phyloP scores from a whole-genome alignment of 129 eudicot species.

The Artemisia tridentata region DNA sequence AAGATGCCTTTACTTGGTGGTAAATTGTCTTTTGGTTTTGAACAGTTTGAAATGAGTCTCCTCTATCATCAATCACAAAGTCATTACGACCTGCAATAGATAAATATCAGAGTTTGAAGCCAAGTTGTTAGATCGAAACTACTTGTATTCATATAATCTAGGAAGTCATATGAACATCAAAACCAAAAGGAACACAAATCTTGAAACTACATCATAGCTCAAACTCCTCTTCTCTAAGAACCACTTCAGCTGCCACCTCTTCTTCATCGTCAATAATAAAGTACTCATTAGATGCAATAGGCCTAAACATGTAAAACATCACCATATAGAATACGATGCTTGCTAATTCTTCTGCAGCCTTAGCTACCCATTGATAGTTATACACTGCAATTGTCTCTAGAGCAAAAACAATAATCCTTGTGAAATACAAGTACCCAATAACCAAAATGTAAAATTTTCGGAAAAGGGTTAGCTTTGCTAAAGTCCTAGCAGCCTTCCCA shows the following conservation, averaged over 20 bases:
- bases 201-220: slow-evolving; percentile 16
- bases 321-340: slow-evolving; percentile 35
- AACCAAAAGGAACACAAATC: background rate
- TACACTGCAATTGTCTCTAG: slow-evolving; percentile 27
- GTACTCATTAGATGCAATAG: slow-evolving; percentile 42
- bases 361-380: slow-evolving; percentile 37
- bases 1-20: too few species aligned
- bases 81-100: too few species aligned
- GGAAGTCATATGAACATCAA: slow-evolving; percentile 11
- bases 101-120: too few species aligned
- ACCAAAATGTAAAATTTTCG: slow-evolving; percentile 27
- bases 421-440: slow-evolving; percentile 37
- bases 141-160: background rate
- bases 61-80: too few species aligned
- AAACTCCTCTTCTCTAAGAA: slow-evolving; percentile 20
- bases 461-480: slow-evolving; percentile 34
- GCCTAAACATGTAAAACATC: slow-evolving; percentile 52
- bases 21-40: too few species aligned
- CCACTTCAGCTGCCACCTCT: slow-evolving; percentile 29
- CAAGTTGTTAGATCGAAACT: background rate
- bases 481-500: slow-evolving; percentile 35
- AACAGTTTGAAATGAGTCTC: too few species aligned
- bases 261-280: slow-evolving; percentile 33
- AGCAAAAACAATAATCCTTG: slow-evolving; percentile 39
- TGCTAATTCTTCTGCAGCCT: slow-evolving; percentile 34